A percentile compares a stretch with the other conserved stretches of the same genome.
These are phyloP conservation scores for Aspergillus funiculosus DNA, from an alignment of 495 filamentous ascomycete species.

Conservation along the genomic window DNA sequence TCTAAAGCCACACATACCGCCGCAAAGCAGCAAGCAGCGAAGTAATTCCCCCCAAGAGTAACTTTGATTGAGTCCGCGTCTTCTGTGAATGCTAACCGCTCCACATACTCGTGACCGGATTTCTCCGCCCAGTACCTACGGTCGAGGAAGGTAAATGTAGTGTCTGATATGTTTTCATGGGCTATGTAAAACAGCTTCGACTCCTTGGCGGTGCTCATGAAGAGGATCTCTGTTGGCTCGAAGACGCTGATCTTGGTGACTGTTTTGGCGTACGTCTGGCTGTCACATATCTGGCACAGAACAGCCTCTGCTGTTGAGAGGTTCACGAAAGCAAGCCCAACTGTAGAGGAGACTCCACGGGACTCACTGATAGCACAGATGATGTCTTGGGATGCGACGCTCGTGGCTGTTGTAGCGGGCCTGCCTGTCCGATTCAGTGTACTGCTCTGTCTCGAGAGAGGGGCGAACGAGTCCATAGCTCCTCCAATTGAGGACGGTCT, in stretches of 20 bases:
- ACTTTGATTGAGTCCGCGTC: slow-evolving; percentile 75
- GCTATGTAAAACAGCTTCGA: slow-evolving; percentile 76
- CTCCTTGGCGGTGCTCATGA: slow-evolving; percentile 62
- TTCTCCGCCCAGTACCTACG: slow-evolving; percentile 87
- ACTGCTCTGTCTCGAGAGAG: slow-evolving; percentile 32
- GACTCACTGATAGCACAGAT: slow-evolving; percentile 90
- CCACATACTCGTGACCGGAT: slow-evolving; percentile 69
- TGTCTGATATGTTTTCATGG: slow-evolving; percentile 55
- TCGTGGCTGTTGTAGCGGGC: slow-evolving; percentile 59
- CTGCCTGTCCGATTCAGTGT: slow-evolving; percentile 41
- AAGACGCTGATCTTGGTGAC: slow-evolving; percentile 76
- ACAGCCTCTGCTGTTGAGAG: slow-evolving; percentile 75
- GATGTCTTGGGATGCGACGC: slow-evolving; percentile 66
- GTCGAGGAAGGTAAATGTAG: slow-evolving; percentile 59
- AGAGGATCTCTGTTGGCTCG: slow-evolving; percentile 68
- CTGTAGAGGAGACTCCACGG: slow-evolving; percentile 74
- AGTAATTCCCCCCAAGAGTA: slow-evolving; percentile 77
- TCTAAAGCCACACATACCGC: slow-evolving; percentile 53
- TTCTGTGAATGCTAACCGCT: slow-evolving; percentile 67
- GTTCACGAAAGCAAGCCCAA: slow-evolving; percentile 87
- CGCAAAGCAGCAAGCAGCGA: slow-evolving; percentile 81
- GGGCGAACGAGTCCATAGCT: slow-evolving; percentile 21
- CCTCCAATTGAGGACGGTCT: slow-evolving; percentile 21
- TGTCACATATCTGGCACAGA: slow-evolving; percentile 85
- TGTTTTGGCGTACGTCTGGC: slow-evolving; percentile 78